A percentile compares a stretch with the other conserved stretches of the same genome.
Evolutionary conservation across 2,329 filamentous ascomycete genomes (phyloP).

Genomic region (Tympanopsis confertula): DNA sequence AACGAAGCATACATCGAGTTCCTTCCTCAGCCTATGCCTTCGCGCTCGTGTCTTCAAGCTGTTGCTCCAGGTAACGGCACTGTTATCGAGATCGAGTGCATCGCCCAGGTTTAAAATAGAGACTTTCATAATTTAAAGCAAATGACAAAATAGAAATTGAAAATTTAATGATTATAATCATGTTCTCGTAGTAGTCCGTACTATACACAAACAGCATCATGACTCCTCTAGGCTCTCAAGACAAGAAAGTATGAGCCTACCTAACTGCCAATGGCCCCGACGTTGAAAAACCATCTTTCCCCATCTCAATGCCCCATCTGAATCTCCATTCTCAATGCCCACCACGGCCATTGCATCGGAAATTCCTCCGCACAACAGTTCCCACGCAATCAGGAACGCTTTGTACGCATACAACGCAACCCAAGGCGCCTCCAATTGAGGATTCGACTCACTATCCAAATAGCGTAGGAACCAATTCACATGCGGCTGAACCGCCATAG

Average conservation of each 20-base stretch:
- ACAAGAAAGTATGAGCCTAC: conserved; percentile 16
- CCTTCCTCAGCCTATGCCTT: conserved; percentile 26
- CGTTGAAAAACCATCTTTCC: conserved; percentile 17
- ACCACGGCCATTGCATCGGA: conserved; percentile 19
- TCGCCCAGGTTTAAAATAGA: conserved; percentile 20
- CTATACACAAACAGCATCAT: background rate
- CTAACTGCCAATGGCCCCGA: conserved; percentile 15
- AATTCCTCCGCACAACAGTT: conserved; percentile 16
- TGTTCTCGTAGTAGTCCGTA: background rate
- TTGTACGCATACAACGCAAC: conserved; percentile 24
- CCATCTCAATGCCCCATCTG: conserved; percentile 13
- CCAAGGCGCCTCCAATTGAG: conserved; percentile 22
- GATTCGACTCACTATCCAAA: conserved; percentile 12
- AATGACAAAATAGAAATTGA: background rate
- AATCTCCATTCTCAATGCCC: conserved; percentile 17
- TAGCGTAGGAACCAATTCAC: conserved; percentile 25
- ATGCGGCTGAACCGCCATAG: conserved; percentile 18
- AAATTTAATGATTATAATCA: conserved; percentile 1
- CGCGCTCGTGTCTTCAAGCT: conserved; percentile 26
- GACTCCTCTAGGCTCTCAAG: conserved; percentile 11
- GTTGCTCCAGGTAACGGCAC: conserved; percentile 23
- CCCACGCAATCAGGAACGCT: conserved; percentile 26
- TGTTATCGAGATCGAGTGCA: conserved; percentile 30
- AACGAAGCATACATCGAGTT: conserved; percentile 24
- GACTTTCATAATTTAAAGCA: conserved; percentile 1